These are phyloP conservation scores for Blastobotrys attinorum DNA, from an alignment of 805 yeast species.

Conservation along the genomic window DNA sequence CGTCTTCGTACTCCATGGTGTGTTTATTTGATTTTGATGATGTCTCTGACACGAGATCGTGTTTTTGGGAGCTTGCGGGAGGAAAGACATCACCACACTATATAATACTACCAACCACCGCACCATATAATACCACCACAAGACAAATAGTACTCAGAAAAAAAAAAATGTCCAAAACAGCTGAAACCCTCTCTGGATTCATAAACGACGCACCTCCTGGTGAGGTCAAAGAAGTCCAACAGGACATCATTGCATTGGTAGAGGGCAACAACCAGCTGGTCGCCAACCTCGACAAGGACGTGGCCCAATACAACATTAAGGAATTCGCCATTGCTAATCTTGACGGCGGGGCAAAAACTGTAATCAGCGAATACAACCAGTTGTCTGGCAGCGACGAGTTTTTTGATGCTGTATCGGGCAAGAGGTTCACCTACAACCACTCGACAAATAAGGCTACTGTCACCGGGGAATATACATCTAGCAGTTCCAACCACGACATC, in stretches of 20 bases:
- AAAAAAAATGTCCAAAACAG: slow-evolving; percentile 6
- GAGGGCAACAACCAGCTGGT: slow-evolving; percentile 32
- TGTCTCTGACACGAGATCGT: not conserved
- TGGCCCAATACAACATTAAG: slow-evolving; percentile 36
- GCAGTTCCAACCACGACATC: slow-evolving; percentile 2
- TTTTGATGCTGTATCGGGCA: slow-evolving; percentile 39
- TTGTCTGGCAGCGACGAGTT: slow-evolving; percentile 6
- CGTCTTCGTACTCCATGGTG: slow-evolving; percentile 24
- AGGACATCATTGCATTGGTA: slow-evolving; percentile 38
- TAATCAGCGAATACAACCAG: slow-evolving; percentile 44
- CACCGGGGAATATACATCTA: slow-evolving; percentile 6
- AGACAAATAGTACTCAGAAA: too few relatives aligned
- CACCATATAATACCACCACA: too few relatives aligned
- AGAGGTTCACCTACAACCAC: slow-evolving; percentile 24
- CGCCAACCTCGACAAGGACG: slow-evolving; percentile 26
- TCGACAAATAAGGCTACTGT: slow-evolving; percentile 16
- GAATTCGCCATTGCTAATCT: slow-evolving; percentile 31
- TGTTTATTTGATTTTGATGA: not conserved
- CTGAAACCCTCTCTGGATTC: slow-evolving; percentile 23
- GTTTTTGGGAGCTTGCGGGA: not conserved
- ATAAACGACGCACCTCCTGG: slow-evolving; percentile 53
- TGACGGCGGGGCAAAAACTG: slow-evolving; percentile 25
- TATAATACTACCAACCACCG: not conserved
- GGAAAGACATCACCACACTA: not conserved
- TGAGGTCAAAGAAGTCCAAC: slow-evolving; percentile 29